phyloP scores from a whole-genome alignment of 1,284 basidiomycete genomes.

The Malassezia arunalokei region DNA sequence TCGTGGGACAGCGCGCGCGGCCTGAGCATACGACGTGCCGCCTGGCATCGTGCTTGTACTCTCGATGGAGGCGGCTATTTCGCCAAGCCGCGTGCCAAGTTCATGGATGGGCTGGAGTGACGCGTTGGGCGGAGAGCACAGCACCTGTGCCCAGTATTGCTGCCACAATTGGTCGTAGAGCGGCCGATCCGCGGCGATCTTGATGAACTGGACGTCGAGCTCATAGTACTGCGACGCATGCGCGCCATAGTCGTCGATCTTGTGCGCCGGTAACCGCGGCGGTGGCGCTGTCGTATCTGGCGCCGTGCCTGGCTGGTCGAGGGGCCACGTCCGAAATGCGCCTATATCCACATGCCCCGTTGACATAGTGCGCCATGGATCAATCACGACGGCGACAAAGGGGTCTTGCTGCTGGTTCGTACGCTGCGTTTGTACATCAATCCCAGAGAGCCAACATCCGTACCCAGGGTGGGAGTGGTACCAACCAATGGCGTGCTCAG shows the following conservation, averaged over 20 bases:
- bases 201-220: constrained; percentile 88
- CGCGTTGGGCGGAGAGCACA: constrained; percentile 57
- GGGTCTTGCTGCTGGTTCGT: constrained; percentile 92
- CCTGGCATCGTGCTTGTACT: constrained; percentile 1
- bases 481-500: constrained; percentile 92
- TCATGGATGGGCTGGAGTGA: constrained; percentile 64
- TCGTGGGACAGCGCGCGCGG: neutral
- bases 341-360: constrained; percentile 97
- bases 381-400: constrained; percentile 93
- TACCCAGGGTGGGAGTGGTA: constrained; percentile 99
- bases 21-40: constrained; percentile 1
- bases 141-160: constrained; percentile 96
- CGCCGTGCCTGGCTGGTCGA: constrained; percentile 50
- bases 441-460: constrained; percentile 95
- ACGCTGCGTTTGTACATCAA: constrained; percentile 91
- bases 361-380: constrained; percentile 93
- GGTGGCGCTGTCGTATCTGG: constrained; percentile 50
- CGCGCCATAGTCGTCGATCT: constrained; percentile 56
- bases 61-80: constrained; percentile 21
- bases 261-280: constrained; percentile 71
- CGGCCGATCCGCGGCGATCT: constrained; percentile 70
- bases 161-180: constrained; percentile 87
- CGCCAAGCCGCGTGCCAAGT: constrained; percentile 47
- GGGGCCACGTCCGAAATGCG: constrained; percentile 90
- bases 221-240: constrained; percentile 95